Evolutionary conservation across 2,329 filamentous ascomycete genomes (phyloP).

Genomic region (Fusarium irregulare): DNA sequence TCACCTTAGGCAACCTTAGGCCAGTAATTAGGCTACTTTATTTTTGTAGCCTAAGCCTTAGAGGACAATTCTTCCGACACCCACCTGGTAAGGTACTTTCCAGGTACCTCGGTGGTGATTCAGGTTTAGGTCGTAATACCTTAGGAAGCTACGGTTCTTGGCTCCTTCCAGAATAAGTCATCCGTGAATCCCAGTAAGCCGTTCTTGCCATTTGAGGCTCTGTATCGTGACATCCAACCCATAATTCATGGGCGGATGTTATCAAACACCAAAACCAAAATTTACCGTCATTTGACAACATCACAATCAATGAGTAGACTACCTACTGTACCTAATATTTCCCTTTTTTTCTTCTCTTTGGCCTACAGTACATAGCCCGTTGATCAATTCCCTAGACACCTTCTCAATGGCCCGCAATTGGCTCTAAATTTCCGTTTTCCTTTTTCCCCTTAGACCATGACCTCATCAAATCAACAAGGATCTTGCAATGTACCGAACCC

Average conservation of each 20-base stretch:
- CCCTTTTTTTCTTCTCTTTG: constrained; percentile 6
- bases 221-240: background rate
- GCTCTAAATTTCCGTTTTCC: constrained; percentile 26
- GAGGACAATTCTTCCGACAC: no score
- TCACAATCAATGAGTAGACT: constrained; percentile 1
- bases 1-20: no score
- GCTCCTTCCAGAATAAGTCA: constrained; percentile 36
- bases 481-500: background rate
- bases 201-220: constrained; percentile 19
- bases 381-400: constrained; percentile 32
- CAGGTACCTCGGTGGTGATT: background rate
- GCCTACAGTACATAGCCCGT: constrained; percentile 12
- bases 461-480: constrained; percentile 36
- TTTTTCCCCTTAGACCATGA: constrained; percentile 36
- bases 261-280: background rate
- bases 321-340: background rate
- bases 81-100: background rate
- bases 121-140: background rate
- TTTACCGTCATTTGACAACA: constrained; percentile 5
- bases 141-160: constrained; percentile 4
- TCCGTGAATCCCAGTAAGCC: background rate
- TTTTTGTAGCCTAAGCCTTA: no score
- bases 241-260: background rate
- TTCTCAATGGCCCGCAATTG: constrained; percentile 30
- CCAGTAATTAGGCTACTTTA: no score